Percentiles rank a stretch among this genome's conserved stretches.
These are phyloP conservation scores for Atkinsonella hypoxylon DNA, from an alignment of 2,329 filamentous ascomycete species.

Conservation along the genomic window DNA sequence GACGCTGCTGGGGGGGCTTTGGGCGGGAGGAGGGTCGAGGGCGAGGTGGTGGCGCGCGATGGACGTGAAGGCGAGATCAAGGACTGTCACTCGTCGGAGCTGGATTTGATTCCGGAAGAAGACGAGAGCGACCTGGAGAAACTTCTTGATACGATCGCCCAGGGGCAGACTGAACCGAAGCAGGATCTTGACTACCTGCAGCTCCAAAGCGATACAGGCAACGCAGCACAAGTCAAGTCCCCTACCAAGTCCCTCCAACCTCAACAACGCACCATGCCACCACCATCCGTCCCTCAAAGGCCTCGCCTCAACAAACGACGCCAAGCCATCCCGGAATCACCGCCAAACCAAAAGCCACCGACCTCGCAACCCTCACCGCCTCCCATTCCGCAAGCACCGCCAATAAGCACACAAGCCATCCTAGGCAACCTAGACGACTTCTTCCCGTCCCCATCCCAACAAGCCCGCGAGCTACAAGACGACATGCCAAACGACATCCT, in stretches of 20 bases:
- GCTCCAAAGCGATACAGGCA: background rate
- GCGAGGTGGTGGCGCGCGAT: background rate
- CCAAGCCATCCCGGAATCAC: background rate
- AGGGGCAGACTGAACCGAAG: slow-evolving; percentile 9
- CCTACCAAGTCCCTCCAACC: background rate
- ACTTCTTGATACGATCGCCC: slow-evolving; percentile 8
- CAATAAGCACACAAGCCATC: slow-evolving; percentile 40
- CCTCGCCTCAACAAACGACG: background rate
- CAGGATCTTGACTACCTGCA: background rate
- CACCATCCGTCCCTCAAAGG: background rate
- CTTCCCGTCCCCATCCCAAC: slow-evolving; percentile 44
- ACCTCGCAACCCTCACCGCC: slow-evolving; percentile 8
- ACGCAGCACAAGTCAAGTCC: background rate
- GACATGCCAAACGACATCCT: slow-evolving; percentile 7
- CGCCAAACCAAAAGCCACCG: background rate
- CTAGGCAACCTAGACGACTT: slow-evolving; percentile 40
- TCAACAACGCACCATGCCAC: background rate
- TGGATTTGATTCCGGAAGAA: slow-evolving; percentile 12
- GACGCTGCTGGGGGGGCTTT: background rate
- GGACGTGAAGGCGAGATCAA: background rate
- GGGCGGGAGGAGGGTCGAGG: background rate
- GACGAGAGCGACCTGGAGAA: slow-evolving; percentile 15
- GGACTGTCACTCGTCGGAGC: slow-evolving; percentile 4
- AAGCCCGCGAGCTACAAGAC: slow-evolving; percentile 39
- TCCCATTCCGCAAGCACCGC: slow-evolving; percentile 13